Evolutionary conservation across 768 basidiomycete species (phyloP).

Genomic region (Collybia sp.): DNA sequence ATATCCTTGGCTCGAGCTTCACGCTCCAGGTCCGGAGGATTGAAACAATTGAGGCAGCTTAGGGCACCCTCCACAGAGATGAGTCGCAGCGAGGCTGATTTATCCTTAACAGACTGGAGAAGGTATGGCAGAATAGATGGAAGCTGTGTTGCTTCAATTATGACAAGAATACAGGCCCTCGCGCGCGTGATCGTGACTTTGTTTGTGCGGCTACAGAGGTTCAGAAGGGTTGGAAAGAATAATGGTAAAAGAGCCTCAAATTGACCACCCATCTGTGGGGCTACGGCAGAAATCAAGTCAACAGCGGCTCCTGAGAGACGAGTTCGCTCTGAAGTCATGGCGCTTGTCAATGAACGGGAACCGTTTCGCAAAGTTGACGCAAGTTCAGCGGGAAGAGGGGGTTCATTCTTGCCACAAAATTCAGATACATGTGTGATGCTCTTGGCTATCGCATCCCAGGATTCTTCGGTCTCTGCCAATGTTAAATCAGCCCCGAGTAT

Average conservation of each 20-base stretch:
- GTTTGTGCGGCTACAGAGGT: constrained; percentile 68
- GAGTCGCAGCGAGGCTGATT: constrained; percentile 58
- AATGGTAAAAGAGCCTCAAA: constrained; percentile 68
- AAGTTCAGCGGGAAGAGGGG: constrained; percentile 47
- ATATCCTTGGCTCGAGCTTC: constrained; percentile 60
- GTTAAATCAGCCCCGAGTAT: constrained; percentile 14
- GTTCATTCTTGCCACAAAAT: constrained; percentile 48
- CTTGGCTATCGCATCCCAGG: constrained; percentile 66
- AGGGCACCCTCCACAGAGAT: constrained; percentile 63
- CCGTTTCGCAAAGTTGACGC: constrained; percentile 45
- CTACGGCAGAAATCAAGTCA: constrained; percentile 54
- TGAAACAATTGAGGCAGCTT: constrained; percentile 66
- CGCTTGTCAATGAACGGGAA: constrained; percentile 48
- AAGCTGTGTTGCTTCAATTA: constrained; percentile 66
- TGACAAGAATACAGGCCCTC: constrained; percentile 47
- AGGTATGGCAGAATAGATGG: constrained; percentile 61
- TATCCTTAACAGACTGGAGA: constrained; percentile 58
- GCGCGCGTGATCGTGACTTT: constrained; percentile 74
- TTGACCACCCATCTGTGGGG: constrained; percentile 46
- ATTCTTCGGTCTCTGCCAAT: constrained; percentile 69
- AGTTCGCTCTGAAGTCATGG: constrained; percentile 71
- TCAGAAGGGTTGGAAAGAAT: constrained; percentile 65
- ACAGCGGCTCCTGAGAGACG: constrained; percentile 64
- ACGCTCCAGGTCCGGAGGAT: constrained; percentile 76
- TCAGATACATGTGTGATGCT: constrained; percentile 40